These are phyloP conservation scores for Brassica carinata DNA, from an alignment of 345 rosid species.

Conservation along the genomic window DNA sequence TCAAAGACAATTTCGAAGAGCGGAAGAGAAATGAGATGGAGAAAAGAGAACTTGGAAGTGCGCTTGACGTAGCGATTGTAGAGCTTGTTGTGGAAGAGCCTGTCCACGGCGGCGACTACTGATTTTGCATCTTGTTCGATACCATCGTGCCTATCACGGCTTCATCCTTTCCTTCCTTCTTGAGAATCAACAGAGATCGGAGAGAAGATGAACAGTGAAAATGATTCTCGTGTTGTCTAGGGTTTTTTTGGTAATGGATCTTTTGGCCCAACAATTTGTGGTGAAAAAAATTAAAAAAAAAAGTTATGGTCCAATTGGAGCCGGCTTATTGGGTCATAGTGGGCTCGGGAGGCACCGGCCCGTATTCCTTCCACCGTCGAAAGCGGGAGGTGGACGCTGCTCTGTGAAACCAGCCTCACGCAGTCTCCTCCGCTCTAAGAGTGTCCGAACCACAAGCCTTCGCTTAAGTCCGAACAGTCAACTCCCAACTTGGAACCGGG, in stretches of 20 bases:
- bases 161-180: conserved; percentile 24
- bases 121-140: conserved; percentile 56
- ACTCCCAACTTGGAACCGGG: conserved; percentile 2
- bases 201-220: neutral
- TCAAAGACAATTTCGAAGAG: neutral
- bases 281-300: neutral
- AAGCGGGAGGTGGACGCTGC: conserved; percentile 42
- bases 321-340: neutral
- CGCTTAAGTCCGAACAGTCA: neutral
- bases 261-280: neutral
- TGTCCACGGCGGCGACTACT: conserved; percentile 81
- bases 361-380: conserved; percentile 46
- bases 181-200: neutral
- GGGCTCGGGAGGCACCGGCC: conserved; percentile 16
- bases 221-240: neutral
- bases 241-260: neutral
- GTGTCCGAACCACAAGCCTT: neutral
- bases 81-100: conserved; percentile 78
- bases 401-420: conserved; percentile 38
- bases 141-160: conserved; percentile 45
- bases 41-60: conserved; percentile 70
- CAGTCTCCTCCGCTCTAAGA: conserved; percentile 15
- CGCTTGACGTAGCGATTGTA: conserved; percentile 76
- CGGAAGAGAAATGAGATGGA: neutral
- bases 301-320: neutral